A percentile compares a stretch with the other conserved stretches of the same genome.
phyloP scores from a whole-genome alignment of 495 filamentous ascomycete genomes.

The Astrothelium subdiscretum region DNA sequence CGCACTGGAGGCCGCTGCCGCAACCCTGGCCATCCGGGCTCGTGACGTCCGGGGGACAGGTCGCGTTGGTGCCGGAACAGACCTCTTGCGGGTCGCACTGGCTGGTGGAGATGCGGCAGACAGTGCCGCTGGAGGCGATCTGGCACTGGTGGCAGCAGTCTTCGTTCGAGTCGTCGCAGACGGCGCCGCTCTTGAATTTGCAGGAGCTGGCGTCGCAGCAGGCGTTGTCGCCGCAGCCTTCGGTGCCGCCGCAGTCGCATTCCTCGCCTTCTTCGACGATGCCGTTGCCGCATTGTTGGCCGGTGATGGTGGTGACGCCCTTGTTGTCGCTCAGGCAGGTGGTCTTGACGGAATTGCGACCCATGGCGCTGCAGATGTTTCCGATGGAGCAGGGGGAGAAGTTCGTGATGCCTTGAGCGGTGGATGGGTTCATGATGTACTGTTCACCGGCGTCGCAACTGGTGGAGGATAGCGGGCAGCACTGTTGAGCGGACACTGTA shows the following conservation, averaged over 20 bases:
- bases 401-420: conserved; percentile 51
- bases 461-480: conserved; percentile 63
- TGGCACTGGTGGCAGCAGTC: conserved; percentile 79
- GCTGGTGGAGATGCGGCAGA: conserved; percentile 72
- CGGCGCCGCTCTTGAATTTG: conserved; percentile 62
- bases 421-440: conserved; percentile 95
- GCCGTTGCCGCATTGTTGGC: conserved; percentile 85
- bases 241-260: conserved; percentile 81
- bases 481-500: conserved; percentile 59
- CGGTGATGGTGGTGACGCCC: conserved; percentile 73
- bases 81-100: conserved; percentile 73
- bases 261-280: conserved; percentile 93
- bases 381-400: conserved; percentile 87
- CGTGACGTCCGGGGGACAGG: conserved; percentile 61
- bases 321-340: conserved; percentile 71
- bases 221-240: conserved; percentile 55
- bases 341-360: conserved; percentile 63
- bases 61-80: conserved; percentile 60
- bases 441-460: conserved; percentile 63
- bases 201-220: conserved; percentile 87
- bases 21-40: conserved; percentile 59
- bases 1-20: conserved; percentile 61
- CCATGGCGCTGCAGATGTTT: conserved; percentile 89
- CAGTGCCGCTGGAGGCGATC: conserved; percentile 48
- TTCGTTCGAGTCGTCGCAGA: conserved; percentile 85